Evolutionary conservation across 345 rosid species (phyloP), one percentile per base, ranked within the genome.

Genomic region (Anastatica hierochuntica): DNA sequence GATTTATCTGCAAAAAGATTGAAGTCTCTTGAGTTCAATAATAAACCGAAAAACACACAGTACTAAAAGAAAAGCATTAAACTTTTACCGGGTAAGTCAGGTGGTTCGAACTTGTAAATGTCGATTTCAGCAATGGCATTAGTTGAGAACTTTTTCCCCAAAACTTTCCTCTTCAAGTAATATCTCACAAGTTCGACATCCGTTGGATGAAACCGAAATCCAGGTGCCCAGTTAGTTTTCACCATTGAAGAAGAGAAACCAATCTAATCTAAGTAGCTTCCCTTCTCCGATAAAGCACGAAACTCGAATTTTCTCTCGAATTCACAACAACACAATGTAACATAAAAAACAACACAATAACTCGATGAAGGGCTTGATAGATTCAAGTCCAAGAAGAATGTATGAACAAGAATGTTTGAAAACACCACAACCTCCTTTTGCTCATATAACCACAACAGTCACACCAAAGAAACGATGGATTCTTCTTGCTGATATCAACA

Each of bases 161-260:
- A 9, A 7, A 87, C 76, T 65, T 87, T 87, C 24, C 74, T 81
- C 76, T 74, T 84, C 34, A 90, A 65, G 40, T 84, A 82, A 43
- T 79, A 84, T 59, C 36, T 74, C 15, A 86, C 66, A 27, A 90
- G 72, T 56, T 90, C 98, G 0, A 56, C 85, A 58, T 86, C 89
- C 43, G 85, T 84, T 0, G 98, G 98, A 53, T 79, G 87, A 61
- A 90, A 90, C 10, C 94, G 76, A 58, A 86, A 75, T 12, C 98
- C 97, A 7, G 96, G 96, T 29, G 69, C 52, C 29, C 72, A 56
- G 1, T n/a, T 15, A 5, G 23, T 52, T 8, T 56, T 77, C 20
- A 56, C 82, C 95, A 84, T 77, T 8, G 21, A n/a, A n/a, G n/a
- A n/a, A n/a, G n/a, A n/a, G n/a, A n/a, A n/a, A n/a, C n/a, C n/a